Evolutionary conservation across 305 asterid species (phyloP).

Genomic region (Plantago coronopus): DNA sequence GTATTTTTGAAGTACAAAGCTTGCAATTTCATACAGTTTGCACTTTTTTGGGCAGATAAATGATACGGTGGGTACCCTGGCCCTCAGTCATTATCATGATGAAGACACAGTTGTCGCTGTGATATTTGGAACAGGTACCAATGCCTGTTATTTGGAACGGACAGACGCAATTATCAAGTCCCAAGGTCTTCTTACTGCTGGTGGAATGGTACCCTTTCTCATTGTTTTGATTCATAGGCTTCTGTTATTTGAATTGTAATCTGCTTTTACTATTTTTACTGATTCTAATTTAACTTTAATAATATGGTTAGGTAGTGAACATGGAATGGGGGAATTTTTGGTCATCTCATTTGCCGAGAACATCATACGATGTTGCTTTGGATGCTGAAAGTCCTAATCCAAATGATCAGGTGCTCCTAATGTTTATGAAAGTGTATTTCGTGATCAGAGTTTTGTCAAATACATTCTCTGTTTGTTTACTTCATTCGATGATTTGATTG

Average conservation of each 20-base stretch:
- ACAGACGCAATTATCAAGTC: conserved; percentile 82
- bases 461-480: conserved; percentile 1
- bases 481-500: conserved; percentile 13
- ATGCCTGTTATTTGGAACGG: conserved; percentile 90
- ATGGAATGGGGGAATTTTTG: conserved; percentile 97
- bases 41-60: conserved; percentile 47
- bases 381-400: conserved; percentile 82
- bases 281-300: conserved; percentile 2
- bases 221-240: conserved; percentile 4
- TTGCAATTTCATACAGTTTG: conserved; percentile 13
- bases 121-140: conserved; percentile 84
- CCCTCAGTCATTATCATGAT: conserved; percentile 81
- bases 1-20: neutral
- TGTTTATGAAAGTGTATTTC: conserved; percentile 2
- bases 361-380: conserved; percentile 63
- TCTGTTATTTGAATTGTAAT: conserved; percentile 15
- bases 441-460: neutral
- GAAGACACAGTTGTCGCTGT: conserved; percentile 90
- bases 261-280: neutral
- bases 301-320: conserved; percentile 57
- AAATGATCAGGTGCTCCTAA: conserved; percentile 58
- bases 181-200: conserved; percentile 76
- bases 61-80: conserved; percentile 82
- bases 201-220: conserved; percentile 59
- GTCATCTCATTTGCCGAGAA: conserved; percentile 90